phyloP scores from a whole-genome alignment of 2,329 filamentous ascomycete genomes.

The Xylariaceae sp. region DNA sequence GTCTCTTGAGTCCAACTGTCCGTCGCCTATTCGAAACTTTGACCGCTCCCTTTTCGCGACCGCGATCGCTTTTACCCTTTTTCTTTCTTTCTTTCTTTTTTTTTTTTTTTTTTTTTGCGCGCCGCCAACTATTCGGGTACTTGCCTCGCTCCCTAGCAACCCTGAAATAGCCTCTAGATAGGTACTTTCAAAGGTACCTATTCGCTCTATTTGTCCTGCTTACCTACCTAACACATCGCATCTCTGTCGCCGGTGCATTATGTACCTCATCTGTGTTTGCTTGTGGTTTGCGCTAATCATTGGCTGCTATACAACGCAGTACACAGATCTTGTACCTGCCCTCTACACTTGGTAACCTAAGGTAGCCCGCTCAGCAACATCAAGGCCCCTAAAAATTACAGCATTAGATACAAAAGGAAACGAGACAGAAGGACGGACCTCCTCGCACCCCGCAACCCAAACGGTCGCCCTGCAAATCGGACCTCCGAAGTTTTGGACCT shows the following conservation, averaged over 20 bases:
- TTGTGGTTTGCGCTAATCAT: neutral
- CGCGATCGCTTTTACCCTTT: slow-evolving; percentile 5
- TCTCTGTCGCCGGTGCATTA: neutral
- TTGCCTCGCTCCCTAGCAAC: neutral
- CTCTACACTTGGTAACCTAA: neutral
- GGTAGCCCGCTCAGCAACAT: neutral
- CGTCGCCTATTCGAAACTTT: slow-evolving; percentile 1
- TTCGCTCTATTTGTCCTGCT: neutral
- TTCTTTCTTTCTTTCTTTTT: neutral
- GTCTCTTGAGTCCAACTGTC: neutral
- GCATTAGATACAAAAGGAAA: neutral
- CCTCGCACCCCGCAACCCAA: slow-evolving; percentile 8
- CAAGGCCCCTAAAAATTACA: neutral
- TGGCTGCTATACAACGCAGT: neutral
- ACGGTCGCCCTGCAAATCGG: slow-evolving; percentile 2
- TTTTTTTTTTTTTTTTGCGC: too few species aligned
- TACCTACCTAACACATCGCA: neutral
- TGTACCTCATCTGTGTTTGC: neutral
- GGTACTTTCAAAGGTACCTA: neutral
- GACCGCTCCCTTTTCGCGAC: slow-evolving; percentile 5
- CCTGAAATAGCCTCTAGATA: neutral
- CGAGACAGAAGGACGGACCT: neutral
- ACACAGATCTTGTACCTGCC: neutral
- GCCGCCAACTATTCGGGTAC: too few species aligned
- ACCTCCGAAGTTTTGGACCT: slow-evolving; percentile 5